Evolutionary conservation across 1,284 basidiomycete species (phyloP), one percentile per base, ranked within the genome.

Genomic region (Amylostereum areolatum): DNA sequence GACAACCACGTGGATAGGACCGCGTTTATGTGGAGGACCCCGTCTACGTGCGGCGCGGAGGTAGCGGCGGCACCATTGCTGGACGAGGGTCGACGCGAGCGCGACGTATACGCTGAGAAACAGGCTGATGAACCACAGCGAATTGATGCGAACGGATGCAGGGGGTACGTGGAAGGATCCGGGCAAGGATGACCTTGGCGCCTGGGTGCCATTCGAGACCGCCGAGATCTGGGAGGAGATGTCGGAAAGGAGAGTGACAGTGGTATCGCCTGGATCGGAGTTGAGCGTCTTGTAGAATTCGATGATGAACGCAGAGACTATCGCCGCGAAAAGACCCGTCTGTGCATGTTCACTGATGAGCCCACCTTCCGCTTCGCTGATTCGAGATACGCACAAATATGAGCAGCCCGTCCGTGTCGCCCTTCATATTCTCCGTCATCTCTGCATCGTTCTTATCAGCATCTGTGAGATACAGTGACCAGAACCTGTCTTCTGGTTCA

Each of bases 281-380:
- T 57, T 56, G 8, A 75, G 64, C 5, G 58, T 61, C 45, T 63
- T 61, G 53, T 71, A 71, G 49, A 67, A 69, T 50, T 74, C 66
- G 25, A 72, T 62, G 48, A 71, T 64, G 53, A 75, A 74, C 1
- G 72, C 63, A 2, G 74, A 73, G 33, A 74, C 58, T 33, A 68
- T 70, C 3, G 70, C 72, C 35, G 73, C 75, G 55, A 76, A 75
- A 4, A 76, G 62, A 59, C 72, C 73, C 41, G 73, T 48, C 52
- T 48, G 28, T 5, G 25, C 8, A 18, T 18, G 18, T 18, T 18
- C 18, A 18, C 18, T 18, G 18, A 18, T 18, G 18, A 18, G 18
- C 18, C 18, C 18, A 18, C 18, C 18, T 18, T 18, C 18, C 18
- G 18, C 18, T 18, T 18, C 18, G 18, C 18, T 18, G 18, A 18